Conservation (phyloP, 768 basidiomycete genomes). For the Suillus sp. region DNA sequence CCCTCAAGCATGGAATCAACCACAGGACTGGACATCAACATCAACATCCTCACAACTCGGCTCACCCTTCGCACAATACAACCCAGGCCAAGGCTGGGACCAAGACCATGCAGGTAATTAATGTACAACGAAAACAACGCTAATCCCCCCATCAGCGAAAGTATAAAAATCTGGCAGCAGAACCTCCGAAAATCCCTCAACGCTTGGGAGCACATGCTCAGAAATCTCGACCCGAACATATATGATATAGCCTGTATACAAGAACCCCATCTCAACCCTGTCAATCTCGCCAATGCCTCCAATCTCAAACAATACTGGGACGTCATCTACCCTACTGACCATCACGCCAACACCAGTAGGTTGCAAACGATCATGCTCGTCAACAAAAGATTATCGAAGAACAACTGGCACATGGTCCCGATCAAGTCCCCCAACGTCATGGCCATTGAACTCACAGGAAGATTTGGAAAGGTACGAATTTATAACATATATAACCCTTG, state of each 20-base stretch:
- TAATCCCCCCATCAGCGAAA: no score
- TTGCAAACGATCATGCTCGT: background rate
- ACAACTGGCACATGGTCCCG: background rate
- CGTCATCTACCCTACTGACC: slow-evolving; percentile 21
- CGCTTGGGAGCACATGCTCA: no score
- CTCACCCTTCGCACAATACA: no score
- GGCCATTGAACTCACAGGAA: background rate
- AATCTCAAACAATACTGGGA: slow-evolving; percentile 19
- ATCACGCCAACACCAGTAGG: background rate
- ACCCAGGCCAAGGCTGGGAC: no score
- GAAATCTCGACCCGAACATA: no score
- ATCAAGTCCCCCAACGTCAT: background rate
- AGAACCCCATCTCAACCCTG: slow-evolving; percentile 38
- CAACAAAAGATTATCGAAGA: background rate
- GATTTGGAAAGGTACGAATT: background rate
- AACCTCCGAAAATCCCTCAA: no score
- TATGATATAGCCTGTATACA: slow-evolving; percentile 26
- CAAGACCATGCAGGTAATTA: no score
- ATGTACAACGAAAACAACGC: no score
- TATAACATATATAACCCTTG: background rate
- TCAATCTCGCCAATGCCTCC: slow-evolving; percentile 16
- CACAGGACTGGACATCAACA: no score
- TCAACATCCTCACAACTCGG: no score
- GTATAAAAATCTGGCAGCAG: no score
- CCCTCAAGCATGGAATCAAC: no score